Percentiles rank a stretch among this genome's conserved stretches.
phyloP scores from a whole-genome alignment of 2,329 filamentous ascomycete genomes.

The Cladophialophora bantiana region DNA sequence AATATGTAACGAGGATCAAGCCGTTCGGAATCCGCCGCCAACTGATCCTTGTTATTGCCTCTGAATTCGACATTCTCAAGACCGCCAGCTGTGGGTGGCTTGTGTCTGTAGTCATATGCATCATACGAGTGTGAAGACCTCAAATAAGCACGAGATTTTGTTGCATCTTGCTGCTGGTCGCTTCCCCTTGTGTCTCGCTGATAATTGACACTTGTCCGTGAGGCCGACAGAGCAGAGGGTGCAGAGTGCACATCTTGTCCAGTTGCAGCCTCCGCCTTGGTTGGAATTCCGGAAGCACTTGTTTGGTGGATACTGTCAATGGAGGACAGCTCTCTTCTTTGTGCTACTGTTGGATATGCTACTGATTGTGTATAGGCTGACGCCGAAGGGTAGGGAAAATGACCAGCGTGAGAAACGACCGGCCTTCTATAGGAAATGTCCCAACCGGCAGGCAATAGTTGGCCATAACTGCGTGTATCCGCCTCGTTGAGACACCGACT shows the following conservation, averaged over 20 bases:
- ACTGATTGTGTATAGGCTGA: neutral
- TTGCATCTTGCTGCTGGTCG: neutral
- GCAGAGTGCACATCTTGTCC: neutral
- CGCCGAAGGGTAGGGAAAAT: neutral
- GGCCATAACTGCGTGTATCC: neutral
- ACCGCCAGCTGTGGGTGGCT: neutral
- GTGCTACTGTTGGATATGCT: neutral
- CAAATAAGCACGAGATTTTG: neutral
- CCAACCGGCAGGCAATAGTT: neutral
- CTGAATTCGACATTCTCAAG: slow-evolving; percentile 1
- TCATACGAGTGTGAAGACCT: neutral
- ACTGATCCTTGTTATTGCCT: neutral
- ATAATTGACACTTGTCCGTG: neutral
- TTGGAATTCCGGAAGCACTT: neutral
- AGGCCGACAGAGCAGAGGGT: neutral
- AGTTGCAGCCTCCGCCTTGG: neutral
- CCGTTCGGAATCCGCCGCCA: neutral
- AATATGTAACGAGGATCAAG: slow-evolving; percentile 2
- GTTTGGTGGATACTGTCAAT: neutral
- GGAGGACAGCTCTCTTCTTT: neutral
- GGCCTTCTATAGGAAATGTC: neutral
- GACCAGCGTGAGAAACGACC: neutral
- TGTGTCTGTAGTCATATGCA: neutral
- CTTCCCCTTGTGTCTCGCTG: neutral
- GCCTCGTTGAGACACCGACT: neutral